Evolutionary conservation across 225 moss, liverwort and hornwort genomes (phyloP), one percentile per base, ranked within the genome.

Genomic region (Anthoceros angustus): DNA sequence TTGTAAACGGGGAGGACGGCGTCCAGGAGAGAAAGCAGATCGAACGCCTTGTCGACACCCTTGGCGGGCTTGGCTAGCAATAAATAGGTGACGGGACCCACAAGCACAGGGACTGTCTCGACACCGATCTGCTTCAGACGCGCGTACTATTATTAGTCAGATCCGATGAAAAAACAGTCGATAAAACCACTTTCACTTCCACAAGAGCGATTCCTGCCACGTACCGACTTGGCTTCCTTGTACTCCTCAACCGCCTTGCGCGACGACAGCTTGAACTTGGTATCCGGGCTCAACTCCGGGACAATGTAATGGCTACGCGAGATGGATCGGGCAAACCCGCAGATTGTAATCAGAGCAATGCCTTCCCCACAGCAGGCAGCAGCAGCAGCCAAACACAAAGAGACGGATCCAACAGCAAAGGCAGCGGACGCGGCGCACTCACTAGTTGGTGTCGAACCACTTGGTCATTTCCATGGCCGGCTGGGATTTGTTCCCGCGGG

Each of bases 361-460:
- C 32, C 32, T 32, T 32, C 32, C 45, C 8, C n/a, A 5, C 18
- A 55, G 55, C 55, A 18, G n/a, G 55, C 14, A 15, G 23, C 16
- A 20, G 8, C 7, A 7, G 10, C 18, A 55, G 18, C 55, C 8
- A 8, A 55, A 55, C 6, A 55, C n/a, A 18, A 23, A 7, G 7
- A 8, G 8, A 15, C 1, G 23, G 55, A 23, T 18, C 55, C 5
- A 18, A 20, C n/a, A 23, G 55, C 5, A 5, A 12, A 18, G 18
- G n/a, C 18, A 1, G 14, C 46, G 46, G 12, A 18, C 46, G 46
- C 5, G 18, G 14, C 3, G 6, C 38, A 80, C 92, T 74, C 75
- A 92, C 92, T 92, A 92, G 78, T 92, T 92, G 25, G 92, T 92
- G 80, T 92, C 92, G 71, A 92, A 92, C 92, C 92, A 92, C 81